phyloP scores from a whole-genome alignment of 257 asterid species.

The Euphrasia confusa region DNA sequence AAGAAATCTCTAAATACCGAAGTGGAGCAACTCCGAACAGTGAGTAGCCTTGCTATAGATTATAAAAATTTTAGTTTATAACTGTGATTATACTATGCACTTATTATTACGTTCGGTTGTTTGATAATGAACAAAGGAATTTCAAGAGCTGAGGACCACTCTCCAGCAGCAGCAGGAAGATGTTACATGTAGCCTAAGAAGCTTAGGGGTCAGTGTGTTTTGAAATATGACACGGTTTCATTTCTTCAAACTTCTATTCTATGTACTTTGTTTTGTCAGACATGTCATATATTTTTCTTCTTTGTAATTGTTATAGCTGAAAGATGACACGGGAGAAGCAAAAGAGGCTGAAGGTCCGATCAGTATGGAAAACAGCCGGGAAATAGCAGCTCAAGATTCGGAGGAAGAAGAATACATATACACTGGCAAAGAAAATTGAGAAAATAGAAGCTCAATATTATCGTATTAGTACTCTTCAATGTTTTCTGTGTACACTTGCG shows the following conservation, averaged over 20 bases:
- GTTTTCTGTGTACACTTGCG: background rate
- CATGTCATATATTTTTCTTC: constrained; percentile 22
- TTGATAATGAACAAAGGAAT: constrained; percentile 47
- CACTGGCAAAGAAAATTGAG: constrained; percentile 27
- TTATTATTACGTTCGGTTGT: constrained; percentile 13
- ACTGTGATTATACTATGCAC: background rate
- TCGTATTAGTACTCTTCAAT: constrained; percentile 8
- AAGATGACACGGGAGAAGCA: constrained; percentile 44
- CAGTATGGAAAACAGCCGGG: constrained; percentile 33
- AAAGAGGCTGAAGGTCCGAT: constrained; percentile 32
- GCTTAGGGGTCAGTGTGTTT: constrained; percentile 52
- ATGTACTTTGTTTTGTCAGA: background rate
- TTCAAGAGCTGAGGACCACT: constrained; percentile 76
- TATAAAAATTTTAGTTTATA: background rate
- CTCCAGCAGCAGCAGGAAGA: constrained; percentile 98
- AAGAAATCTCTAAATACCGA: constrained; percentile 67
- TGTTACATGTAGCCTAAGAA: constrained; percentile 62
- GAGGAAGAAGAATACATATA: constrained; percentile 33
- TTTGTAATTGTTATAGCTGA: constrained; percentile 43
- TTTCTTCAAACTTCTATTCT: background rate
- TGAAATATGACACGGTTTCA: background rate
- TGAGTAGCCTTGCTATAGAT: constrained; percentile 34
- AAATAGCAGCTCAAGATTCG: constrained; percentile 21
- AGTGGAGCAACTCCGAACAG: constrained; percentile 86
- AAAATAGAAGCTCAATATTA: constrained; percentile 19